These are phyloP conservation scores for Rubia peregrina DNA, from an alignment of 305 asterid species.

Conservation along the genomic window DNA sequence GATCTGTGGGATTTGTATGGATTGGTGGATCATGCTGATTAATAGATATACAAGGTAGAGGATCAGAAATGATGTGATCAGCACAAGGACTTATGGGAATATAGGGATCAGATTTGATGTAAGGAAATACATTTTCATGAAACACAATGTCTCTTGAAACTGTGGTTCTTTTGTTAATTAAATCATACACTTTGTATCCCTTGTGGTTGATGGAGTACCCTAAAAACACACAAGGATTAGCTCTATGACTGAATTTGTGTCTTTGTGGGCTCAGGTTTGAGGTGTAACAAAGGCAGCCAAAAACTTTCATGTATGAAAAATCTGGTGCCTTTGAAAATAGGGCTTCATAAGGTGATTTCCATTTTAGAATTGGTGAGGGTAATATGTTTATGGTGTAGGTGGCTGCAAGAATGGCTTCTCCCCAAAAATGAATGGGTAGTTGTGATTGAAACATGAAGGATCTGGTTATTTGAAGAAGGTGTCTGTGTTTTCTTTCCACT, in stretches of 20 bases:
- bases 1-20: too few relatives aligned
- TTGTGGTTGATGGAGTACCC: neutral
- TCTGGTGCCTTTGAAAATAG: neutral
- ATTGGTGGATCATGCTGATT: too few relatives aligned
- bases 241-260: neutral
- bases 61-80: too few relatives aligned
- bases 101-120: too few relatives aligned
- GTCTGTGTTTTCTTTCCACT: slow-evolving; percentile 3
- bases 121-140: neutral
- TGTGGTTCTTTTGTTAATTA: too few relatives aligned
- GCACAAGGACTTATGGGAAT: too few relatives aligned
- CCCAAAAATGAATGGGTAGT: neutral
- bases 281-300: neutral
- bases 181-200: neutral
- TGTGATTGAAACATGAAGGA: neutral
- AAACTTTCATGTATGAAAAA: neutral
- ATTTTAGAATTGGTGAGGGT: neutral
- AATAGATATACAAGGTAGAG: too few relatives aligned
- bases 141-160: neutral
- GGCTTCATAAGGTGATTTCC: neutral
- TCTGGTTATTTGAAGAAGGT: slow-evolving; percentile 5
- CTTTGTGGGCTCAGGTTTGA: neutral
- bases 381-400: neutral
- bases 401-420: neutral
- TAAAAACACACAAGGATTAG: neutral